Percentiles rank a stretch among this genome's conserved stretches.
phyloP scores from a whole-genome alignment of 1,284 basidiomycete species.

The Trichosporon asahii region DNA sequence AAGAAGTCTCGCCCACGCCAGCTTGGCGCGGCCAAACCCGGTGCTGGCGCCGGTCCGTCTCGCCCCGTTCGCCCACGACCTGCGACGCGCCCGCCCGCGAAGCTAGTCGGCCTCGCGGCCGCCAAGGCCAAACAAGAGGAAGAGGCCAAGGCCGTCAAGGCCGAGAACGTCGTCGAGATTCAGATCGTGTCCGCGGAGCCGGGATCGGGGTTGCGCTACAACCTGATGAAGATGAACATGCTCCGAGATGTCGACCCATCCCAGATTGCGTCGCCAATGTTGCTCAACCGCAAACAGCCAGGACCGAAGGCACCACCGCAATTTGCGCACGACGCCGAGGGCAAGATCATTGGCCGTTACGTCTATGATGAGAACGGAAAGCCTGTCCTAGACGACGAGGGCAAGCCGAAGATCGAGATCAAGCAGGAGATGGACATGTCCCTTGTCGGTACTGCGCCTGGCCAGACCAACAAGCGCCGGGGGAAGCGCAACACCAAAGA shows the following conservation, averaged over 20 bases:
- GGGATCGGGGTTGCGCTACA: constrained; percentile 33
- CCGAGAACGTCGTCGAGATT: constrained; percentile 35
- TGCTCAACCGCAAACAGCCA: constrained; percentile 46
- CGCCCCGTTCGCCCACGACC: background rate
- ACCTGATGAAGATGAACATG: constrained; percentile 42
- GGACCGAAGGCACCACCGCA: constrained; percentile 32
- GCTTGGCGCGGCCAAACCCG: background rate
- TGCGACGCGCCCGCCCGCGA: background rate
- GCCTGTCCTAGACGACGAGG: constrained; percentile 40
- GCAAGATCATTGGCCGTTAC: constrained; percentile 41
- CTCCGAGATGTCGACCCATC: constrained; percentile 36
- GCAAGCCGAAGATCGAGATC: constrained; percentile 38
- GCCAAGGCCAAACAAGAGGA: constrained; percentile 7
- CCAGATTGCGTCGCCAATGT: constrained; percentile 31
- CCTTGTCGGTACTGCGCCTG: constrained; percentile 36
- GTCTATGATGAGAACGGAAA: constrained; percentile 43
- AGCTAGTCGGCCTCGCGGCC: background rate
- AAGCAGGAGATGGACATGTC: constrained; percentile 38
- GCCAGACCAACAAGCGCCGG: constrained; percentile 22
- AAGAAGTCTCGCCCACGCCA: constrained; percentile 27
- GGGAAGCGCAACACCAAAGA: constrained; percentile 38
- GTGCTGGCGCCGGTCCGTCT: background rate
- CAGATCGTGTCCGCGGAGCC: constrained; percentile 38
- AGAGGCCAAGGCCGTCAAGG: constrained; percentile 13
- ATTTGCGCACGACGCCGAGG: constrained; percentile 37